A percentile compares a stretch with the other conserved stretches of the same genome.
Conservation (phyloP, 306 rosid species). For the Neltuma alba region DNA sequence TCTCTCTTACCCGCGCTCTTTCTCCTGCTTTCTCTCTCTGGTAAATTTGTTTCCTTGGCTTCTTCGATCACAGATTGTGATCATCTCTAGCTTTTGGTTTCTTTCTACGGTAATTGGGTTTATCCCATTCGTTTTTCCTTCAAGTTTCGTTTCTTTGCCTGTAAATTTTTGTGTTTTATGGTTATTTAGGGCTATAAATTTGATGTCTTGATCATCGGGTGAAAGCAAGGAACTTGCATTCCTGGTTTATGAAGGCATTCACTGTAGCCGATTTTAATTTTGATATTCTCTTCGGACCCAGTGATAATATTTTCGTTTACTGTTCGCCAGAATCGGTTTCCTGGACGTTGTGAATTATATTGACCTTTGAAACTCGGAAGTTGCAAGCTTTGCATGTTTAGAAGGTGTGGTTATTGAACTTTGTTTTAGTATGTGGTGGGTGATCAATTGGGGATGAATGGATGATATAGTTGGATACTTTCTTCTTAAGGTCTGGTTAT, state of each 20-base stretch:
- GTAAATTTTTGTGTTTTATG: slow-evolving; percentile 37
- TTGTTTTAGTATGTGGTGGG: slow-evolving; percentile 31
- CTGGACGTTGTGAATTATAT: slow-evolving; percentile 27
- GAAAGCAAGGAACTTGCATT: slow-evolving; percentile 47
- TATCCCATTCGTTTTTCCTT: background rate
- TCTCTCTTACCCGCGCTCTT: slow-evolving; percentile 37
- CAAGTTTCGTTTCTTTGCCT: background rate
- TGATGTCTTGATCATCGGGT: slow-evolving; percentile 24
- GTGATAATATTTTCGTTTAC: slow-evolving; percentile 12
- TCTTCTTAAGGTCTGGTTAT: background rate
- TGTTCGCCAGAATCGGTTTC: slow-evolving; percentile 41
- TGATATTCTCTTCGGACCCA: slow-evolving; percentile 1
- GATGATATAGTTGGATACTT: slow-evolving; percentile 36
- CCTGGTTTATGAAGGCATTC: slow-evolving; percentile 37
- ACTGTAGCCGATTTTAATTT: slow-evolving; percentile 26
- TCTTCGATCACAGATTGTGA: slow-evolving; percentile 44
- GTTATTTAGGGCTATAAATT: slow-evolving; percentile 40
- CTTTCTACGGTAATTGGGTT: slow-evolving; percentile 32
- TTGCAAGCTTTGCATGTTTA: slow-evolving; percentile 51
- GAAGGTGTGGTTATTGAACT: slow-evolving; percentile 39
- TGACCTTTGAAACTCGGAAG: slow-evolving; percentile 45
- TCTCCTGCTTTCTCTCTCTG: slow-evolving; percentile 37
- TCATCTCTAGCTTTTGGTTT: slow-evolving; percentile 38
- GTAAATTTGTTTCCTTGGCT: slow-evolving; percentile 27
- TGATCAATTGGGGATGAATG: slow-evolving; percentile 36